Evolutionary conservation across 2,329 filamentous ascomycete genomes (phyloP), one percentile per base, ranked within the genome.

Genomic region (Hymenoscyphus salicellus): DNA sequence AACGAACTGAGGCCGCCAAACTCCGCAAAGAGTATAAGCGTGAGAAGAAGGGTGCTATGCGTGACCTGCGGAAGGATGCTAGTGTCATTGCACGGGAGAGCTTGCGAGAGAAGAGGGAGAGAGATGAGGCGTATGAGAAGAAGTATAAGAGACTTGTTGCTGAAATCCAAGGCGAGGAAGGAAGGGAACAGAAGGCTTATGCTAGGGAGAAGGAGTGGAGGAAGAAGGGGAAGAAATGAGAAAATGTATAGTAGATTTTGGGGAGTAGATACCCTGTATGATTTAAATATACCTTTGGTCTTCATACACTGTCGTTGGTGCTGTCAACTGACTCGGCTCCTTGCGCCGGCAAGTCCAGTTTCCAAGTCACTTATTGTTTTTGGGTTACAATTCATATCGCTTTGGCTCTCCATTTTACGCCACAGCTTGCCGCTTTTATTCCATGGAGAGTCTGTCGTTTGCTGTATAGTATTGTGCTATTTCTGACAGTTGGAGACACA

Each of bases 151-250:
- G 90, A 70, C 82, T 99, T 66, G 87, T 98, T 71, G 91, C 93
- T 10, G 93, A 97, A 84, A 97, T 99, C 73, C 94, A 99, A 80
- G 92, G 90, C 71, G 90, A 97, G 80, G 95, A 97, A 78, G 94
- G 94, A 1, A 82, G 84, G 65, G 93, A 95, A 78, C 84, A 87
- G 55, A 98, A 98, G 79, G 86, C 84, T 58, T 98, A 98, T 83
- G 93, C 96, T 79, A 84, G 89, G 73, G 92, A 96, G 83, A 95
- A 88, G 83, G 84, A 85, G 76, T 83, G 83, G 76, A 85, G 93
- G 77, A 92, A 92, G 78, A 82, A 83, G 76, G 84, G 84, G 62
- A 86, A 83, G 76, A 85, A 82, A 65, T 76, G 66, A 70, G n/a
- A 59, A 16, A 16, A 49, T 33, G 41, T 46, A 43, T 41, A 26